Percentiles rank a stretch among this genome's conserved stretches.
These are phyloP conservation scores for Speleostelium caveatum DNA, from an alignment of 78 protist genomes.

Conservation along the genomic window DNA sequence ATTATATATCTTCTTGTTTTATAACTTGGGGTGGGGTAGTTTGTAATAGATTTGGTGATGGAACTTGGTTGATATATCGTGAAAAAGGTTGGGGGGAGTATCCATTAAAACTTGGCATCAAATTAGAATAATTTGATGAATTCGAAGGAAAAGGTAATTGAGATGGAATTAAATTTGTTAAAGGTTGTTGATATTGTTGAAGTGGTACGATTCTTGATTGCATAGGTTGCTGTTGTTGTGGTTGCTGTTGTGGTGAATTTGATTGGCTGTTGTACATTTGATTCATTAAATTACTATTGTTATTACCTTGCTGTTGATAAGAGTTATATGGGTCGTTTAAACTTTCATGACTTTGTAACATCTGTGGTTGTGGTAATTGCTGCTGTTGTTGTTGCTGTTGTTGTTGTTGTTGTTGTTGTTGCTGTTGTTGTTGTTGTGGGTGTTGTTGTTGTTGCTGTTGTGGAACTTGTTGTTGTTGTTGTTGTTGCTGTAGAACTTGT, in stretches of 20 bases:
- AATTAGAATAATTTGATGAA: too few species aligned
- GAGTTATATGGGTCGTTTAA: neutral
- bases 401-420: neutral
- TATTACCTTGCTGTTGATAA: neutral
- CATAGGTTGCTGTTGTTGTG: constrained; percentile 6
- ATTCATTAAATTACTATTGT: neutral
- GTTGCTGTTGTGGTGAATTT: neutral
- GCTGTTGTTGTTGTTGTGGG: neutral
- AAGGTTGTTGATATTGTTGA: neutral
- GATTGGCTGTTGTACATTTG: too few species aligned
- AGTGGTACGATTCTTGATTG: neutral
- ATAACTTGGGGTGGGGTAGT: too few species aligned
- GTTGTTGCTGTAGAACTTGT: neutral
- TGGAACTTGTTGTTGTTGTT: neutral
- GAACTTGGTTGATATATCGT: too few species aligned
- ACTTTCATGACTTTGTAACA: neutral
- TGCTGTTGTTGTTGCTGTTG: constrained; percentile 15
- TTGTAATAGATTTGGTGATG: too few species aligned
- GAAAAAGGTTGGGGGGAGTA: too few species aligned
- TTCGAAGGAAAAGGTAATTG: too few species aligned
- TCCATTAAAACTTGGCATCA: too few species aligned
- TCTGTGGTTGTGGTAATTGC: constrained; percentile 9
- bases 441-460: neutral
- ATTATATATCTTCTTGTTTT: too few species aligned
- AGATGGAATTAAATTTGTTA: neutral